Conservation (phyloP, 2,329 filamentous ascomycete genomes). For the Sclerotinia subarctica region DNA sequence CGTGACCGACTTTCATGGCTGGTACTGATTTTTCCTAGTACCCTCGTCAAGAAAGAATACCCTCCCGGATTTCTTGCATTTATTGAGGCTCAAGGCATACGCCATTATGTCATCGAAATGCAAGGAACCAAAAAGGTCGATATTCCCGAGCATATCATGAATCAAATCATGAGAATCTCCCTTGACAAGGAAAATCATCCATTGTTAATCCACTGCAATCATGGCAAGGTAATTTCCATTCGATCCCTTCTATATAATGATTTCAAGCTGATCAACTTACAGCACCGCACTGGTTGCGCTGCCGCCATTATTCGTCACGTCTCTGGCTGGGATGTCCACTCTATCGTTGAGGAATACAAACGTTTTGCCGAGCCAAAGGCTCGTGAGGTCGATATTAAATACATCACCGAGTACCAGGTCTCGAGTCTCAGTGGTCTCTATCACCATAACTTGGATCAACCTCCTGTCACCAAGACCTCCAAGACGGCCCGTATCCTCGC, state of each 20-base stretch:
- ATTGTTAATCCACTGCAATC: slow-evolving; percentile 86
- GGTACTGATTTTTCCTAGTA: slow-evolving; percentile 43
- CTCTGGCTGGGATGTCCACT: slow-evolving; percentile 60
- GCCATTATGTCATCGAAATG: slow-evolving; percentile 73
- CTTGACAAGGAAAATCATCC: slow-evolving; percentile 73
- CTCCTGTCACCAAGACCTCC: background rate
- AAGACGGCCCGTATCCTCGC: slow-evolving; percentile 24
- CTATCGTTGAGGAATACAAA: slow-evolving; percentile 70
- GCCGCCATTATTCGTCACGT: slow-evolving; percentile 74
- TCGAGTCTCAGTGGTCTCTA: slow-evolving; percentile 42
- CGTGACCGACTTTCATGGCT: background rate
- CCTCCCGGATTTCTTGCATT: slow-evolving; percentile 56
- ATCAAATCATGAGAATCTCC: slow-evolving; percentile 66
- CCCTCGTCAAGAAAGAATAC: slow-evolving; percentile 61
- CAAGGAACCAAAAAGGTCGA: slow-evolving; percentile 82
- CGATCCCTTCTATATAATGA: background rate
- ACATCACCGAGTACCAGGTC: slow-evolving; percentile 52
- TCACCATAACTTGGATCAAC: slow-evolving; percentile 4
- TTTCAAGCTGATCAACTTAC: slow-evolving; percentile 23
- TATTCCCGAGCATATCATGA: slow-evolving; percentile 66
- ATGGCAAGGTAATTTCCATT: slow-evolving; percentile 60
- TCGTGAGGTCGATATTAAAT: slow-evolving; percentile 58
- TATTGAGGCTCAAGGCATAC: slow-evolving; percentile 63
- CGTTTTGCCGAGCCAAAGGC: slow-evolving; percentile 60
- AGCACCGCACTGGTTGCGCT: slow-evolving; percentile 90